Evolutionary conservation across 2,329 filamentous ascomycete species (phyloP).

Genomic region (Arthrobotrys conoides): DNA sequence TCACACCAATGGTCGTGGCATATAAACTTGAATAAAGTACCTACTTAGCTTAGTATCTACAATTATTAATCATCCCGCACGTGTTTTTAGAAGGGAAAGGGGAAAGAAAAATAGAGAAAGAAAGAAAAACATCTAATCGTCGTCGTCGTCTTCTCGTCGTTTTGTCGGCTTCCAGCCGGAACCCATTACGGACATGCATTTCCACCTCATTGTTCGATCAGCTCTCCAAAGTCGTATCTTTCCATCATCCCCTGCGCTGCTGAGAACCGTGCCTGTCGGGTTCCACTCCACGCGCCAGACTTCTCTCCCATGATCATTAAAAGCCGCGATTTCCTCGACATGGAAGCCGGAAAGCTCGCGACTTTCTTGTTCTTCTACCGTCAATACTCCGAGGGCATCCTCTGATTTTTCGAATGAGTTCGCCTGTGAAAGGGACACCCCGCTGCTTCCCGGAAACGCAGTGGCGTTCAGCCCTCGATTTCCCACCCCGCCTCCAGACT

Average conservation of each 20-base stretch:
- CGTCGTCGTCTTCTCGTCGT: constrained; percentile 53
- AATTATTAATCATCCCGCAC: constrained; percentile 13
- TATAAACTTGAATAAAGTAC: constrained; percentile 11
- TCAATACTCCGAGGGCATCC: constrained; percentile 50
- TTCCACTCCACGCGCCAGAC: constrained; percentile 65
- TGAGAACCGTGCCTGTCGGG: constrained; percentile 64
- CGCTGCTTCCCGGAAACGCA: constrained; percentile 45
- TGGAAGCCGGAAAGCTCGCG: constrained; percentile 60
- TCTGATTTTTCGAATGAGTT: constrained; percentile 59
- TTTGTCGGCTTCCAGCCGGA: constrained; percentile 58
- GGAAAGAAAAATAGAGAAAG: background rate
- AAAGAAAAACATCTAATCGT: constrained; percentile 45
- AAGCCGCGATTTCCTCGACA: constrained; percentile 64
- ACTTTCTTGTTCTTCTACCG: constrained; percentile 57
- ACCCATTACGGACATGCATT: constrained; percentile 62
- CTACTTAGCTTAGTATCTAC: background rate
- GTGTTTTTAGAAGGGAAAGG: background rate
- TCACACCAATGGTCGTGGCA: background rate
- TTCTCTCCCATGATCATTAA: constrained; percentile 64
- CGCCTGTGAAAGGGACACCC: constrained; percentile 43
- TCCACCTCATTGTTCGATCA: constrained; percentile 63
- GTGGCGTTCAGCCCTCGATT: constrained; percentile 26
- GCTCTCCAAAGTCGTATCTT: constrained; percentile 64
- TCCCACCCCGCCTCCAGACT: constrained; percentile 31
- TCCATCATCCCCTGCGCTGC: constrained; percentile 64